Percentiles rank a stretch among this genome's conserved stretches.
Evolutionary conservation across 768 basidiomycete species (phyloP).

Genomic region (Tricholoma saponaceum): DNA sequence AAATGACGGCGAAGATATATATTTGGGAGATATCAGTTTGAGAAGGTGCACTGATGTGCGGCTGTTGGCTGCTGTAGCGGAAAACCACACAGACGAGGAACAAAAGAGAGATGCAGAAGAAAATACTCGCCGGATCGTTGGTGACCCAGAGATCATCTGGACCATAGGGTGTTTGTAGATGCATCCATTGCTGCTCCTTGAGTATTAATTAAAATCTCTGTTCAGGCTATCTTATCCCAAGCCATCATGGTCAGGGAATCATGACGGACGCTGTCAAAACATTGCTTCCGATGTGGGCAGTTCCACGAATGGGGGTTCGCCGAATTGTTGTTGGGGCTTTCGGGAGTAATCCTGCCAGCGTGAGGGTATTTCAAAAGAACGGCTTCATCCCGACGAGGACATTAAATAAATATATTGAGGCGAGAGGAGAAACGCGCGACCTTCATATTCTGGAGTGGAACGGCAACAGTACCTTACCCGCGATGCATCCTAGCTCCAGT

Average conservation of each 20-base stretch:
- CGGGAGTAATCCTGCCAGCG: slow-evolving; percentile 54
- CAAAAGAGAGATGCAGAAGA: no score
- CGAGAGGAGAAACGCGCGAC: slow-evolving; percentile 33
- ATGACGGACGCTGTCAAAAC: slow-evolving; percentile 61
- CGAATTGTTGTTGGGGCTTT: slow-evolving; percentile 43
- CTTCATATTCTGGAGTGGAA: slow-evolving; percentile 35
- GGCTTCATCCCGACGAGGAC: slow-evolving; percentile 43
- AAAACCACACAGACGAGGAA: slow-evolving; percentile 27
- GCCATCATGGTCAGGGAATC: slow-evolving; percentile 65
- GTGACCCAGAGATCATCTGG: slow-evolving; percentile 58
- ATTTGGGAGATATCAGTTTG: slow-evolving; percentile 46
- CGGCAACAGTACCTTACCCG: not conserved
- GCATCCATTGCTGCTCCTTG: not conserved
- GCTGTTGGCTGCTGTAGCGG: slow-evolving; percentile 7
- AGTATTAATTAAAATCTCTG: not conserved
- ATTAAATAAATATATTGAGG: slow-evolving; percentile 32
- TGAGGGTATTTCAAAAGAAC: slow-evolving; percentile 64
- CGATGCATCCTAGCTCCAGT: not conserved
- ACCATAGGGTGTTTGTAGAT: slow-evolving; percentile 51
- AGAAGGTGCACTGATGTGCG: slow-evolving; percentile 24
- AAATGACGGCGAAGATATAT: slow-evolving; percentile 52
- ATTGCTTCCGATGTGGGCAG: slow-evolving; percentile 53
- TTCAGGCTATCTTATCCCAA: slow-evolving; percentile 55
- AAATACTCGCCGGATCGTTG: slow-evolving; percentile 38
- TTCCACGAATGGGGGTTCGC: slow-evolving; percentile 59